These are phyloP conservation scores for Fusarium poae DNA, from an alignment of 2,329 filamentous ascomycete species.

Conservation along the genomic window DNA sequence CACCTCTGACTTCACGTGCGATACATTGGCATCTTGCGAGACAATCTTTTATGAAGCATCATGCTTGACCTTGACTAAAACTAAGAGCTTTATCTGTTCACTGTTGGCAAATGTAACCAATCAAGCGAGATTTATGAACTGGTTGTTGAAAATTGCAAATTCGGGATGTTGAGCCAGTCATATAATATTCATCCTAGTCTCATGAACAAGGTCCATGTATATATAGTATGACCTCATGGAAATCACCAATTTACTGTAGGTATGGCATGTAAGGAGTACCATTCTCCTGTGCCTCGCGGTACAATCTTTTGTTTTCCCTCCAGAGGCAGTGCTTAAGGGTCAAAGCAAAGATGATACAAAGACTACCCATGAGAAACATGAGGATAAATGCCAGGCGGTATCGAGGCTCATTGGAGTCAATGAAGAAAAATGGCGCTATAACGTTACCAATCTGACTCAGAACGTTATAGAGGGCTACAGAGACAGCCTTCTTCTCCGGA, in stretches of 20 bases:
- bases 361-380: neutral
- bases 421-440: neutral
- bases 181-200: neutral
- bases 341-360: neutral
- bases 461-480: neutral
- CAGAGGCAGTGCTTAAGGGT: neutral
- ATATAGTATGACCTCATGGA: neutral
- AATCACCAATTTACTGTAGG: neutral
- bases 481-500: neutral
- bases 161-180: neutral
- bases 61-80: too few relatives aligned
- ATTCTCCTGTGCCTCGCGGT: neutral
- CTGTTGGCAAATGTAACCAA: too few relatives aligned
- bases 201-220: neutral
- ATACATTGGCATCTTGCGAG: neutral
- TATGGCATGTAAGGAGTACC: neutral
- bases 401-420: neutral
- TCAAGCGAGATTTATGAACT: neutral
- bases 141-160: neutral
- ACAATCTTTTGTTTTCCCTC: neutral
- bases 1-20: fast-evolving
- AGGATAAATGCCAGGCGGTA: neutral
- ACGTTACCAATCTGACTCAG: neutral
- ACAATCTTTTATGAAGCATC: too few relatives aligned
- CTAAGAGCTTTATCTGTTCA: neutral